Conservation (phyloP, 805 yeast genomes). For the Yarrowia yakushimensis region DNA sequence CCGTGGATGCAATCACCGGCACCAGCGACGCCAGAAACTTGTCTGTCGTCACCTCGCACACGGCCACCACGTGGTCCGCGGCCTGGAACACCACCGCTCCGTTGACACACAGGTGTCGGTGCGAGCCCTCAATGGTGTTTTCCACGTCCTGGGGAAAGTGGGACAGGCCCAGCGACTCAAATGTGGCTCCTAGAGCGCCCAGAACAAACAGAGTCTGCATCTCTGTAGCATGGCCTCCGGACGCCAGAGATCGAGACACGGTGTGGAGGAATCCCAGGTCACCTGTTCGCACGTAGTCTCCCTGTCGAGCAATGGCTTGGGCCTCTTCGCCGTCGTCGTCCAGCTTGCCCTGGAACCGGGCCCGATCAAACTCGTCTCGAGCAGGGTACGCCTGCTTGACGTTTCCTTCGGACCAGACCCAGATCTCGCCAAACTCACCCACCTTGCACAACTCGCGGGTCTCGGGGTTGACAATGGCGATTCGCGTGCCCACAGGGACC, state of each 20-base stretch:
- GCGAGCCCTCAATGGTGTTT: conserved; percentile 54
- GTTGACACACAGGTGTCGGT: conserved; percentile 43
- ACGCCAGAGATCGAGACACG: conserved; percentile 46
- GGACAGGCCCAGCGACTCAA: conserved; percentile 86
- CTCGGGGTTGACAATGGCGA: conserved; percentile 94
- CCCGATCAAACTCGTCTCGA: conserved; percentile 49
- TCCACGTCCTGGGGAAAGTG: conserved; percentile 88
- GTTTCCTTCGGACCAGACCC: conserved; percentile 91
- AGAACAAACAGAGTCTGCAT: conserved; percentile 80
- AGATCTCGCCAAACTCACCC: conserved; percentile 95
- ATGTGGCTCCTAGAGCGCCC: conserved; percentile 80
- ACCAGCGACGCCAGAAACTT: conserved; percentile 66
- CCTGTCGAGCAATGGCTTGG: conserved; percentile 33
- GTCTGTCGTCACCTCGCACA: conserved; percentile 54
- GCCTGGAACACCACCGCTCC: conserved; percentile 69
- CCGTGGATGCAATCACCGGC: conserved; percentile 75
- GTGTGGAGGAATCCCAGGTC: conserved; percentile 90
- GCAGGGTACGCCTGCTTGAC: conserved; percentile 54
- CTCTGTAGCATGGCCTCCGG: conserved; percentile 43
- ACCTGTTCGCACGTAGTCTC: conserved; percentile 83
- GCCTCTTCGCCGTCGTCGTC: conserved; percentile 38
- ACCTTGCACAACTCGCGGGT: conserved; percentile 70
- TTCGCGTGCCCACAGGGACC: conserved; percentile 90
- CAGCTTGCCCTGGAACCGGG: conserved; percentile 62
- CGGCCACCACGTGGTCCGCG: conserved; percentile 71